These are phyloP conservation scores for Lolium multiflorum DNA, from an alignment of 176 grass and related monocot species.

Conservation along the genomic window DNA sequence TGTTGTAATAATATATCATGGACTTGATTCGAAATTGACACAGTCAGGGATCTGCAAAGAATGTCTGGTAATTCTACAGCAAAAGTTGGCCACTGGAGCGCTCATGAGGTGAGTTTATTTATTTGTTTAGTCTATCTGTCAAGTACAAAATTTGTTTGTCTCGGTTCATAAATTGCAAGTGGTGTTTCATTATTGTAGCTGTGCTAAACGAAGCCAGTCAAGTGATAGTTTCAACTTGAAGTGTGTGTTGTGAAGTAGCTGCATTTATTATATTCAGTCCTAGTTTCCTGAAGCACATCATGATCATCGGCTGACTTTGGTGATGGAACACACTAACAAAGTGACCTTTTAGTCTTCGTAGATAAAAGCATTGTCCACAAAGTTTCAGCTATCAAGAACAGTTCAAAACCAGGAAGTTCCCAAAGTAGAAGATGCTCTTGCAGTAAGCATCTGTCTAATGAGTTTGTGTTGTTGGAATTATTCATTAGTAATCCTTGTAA, in stretches of 20 bases:
- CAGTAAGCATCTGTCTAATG: slow-evolving; percentile 37
- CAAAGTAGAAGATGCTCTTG: slow-evolving; percentile 64
- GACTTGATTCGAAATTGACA: slow-evolving; percentile 66
- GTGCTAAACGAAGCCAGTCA: slow-evolving; percentile 1
- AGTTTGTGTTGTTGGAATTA: background rate
- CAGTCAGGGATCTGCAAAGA: slow-evolving; percentile 98
- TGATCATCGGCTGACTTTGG: slow-evolving; percentile 28
- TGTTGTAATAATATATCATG: slow-evolving; percentile 35
- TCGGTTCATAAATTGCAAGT: background rate
- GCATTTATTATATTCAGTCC: background rate
- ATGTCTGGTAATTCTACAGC: slow-evolving; percentile 88
- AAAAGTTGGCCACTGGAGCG: slow-evolving; percentile 82
- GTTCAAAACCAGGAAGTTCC: slow-evolving; percentile 59
- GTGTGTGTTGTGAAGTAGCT: background rate
- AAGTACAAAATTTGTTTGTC: background rate
- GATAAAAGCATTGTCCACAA: slow-evolving; percentile 75
- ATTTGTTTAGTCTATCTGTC: background rate
- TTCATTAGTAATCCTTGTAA: background rate
- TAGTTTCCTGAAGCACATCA: background rate
- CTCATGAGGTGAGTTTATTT: slow-evolving; percentile 63
- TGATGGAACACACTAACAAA: slow-evolving; percentile 11
- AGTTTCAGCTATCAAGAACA: slow-evolving; percentile 53
- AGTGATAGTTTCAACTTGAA: background rate
- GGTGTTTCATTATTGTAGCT: background rate
- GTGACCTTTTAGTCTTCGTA: slow-evolving; percentile 57